Evolutionary conservation across 805 yeast species (phyloP).

Genomic region (Ogataea minuta): DNA sequence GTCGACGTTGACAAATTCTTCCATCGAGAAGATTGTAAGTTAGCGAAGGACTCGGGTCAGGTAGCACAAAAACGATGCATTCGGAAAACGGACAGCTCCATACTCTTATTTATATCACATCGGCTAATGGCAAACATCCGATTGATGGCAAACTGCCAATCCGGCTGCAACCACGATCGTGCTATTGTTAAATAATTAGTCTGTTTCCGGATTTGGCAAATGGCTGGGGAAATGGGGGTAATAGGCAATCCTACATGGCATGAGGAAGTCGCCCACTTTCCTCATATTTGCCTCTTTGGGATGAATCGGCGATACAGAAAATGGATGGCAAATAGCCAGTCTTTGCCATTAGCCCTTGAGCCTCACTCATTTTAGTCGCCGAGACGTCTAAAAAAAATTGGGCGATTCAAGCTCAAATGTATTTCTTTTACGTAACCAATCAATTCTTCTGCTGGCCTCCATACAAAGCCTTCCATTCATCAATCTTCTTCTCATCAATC

Average conservation of each 20-base stretch:
- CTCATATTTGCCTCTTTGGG: background rate
- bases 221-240: conserved; percentile 4
- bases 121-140: background rate
- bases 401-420: conserved; percentile 1
- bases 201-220: conserved; percentile 10
- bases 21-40: conserved; percentile 4
- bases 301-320: background rate
- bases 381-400: conserved; percentile 4
- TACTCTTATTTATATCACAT: no score
- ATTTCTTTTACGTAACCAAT: background rate
- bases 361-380: background rate
- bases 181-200: background rate
- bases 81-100: no score
- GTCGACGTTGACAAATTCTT: conserved; percentile 7
- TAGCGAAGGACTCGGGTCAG: background rate
- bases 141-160: conserved; percentile 1
- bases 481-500: conserved; percentile 86
- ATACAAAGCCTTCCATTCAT: conserved; percentile 79
- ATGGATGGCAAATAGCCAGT: conserved; percentile 4
- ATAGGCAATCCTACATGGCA: background rate
- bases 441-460: conserved; percentile 64
- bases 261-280: background rate
- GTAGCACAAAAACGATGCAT: no score
- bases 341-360: conserved; percentile 6
- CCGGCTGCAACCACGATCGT: background rate